Evolutionary conservation across 2,329 filamentous ascomycete species (phyloP).

Genomic region (Hawksworthiomyces lignivorus): DNA sequence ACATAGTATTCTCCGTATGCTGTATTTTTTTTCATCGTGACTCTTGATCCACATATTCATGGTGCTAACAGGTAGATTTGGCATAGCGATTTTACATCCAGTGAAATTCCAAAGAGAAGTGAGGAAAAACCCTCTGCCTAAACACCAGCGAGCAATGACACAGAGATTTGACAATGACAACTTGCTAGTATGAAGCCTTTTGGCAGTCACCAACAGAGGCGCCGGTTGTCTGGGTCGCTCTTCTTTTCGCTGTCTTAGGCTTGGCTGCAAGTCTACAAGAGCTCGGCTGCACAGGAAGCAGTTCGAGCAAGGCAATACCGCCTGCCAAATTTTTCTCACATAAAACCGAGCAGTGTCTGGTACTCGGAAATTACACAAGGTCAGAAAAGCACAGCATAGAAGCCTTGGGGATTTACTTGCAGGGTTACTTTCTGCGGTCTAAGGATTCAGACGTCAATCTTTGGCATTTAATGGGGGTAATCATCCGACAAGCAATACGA

Average conservation of each 20-base stretch:
- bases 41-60: no score
- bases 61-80: no score
- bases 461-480: slow-evolving; percentile 32
- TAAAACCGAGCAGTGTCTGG: slow-evolving; percentile 17
- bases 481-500: slow-evolving; percentile 30
- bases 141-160: no score
- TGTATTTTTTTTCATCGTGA: neutral
- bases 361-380: slow-evolving; percentile 24
- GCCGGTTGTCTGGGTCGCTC: slow-evolving; percentile 29
- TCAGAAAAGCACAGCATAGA: slow-evolving; percentile 30
- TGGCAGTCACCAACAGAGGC: slow-evolving; percentile 25
- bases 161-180: no score
- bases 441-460: slow-evolving; percentile 24
- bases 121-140: no score
- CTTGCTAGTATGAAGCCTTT: slow-evolving; percentile 25
- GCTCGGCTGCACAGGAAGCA: neutral
- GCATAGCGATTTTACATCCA: slow-evolving; percentile 2
- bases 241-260: slow-evolving; percentile 29
- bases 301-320: neutral
- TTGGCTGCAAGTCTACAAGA: slow-evolving; percentile 15
- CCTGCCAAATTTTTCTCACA: neutral
- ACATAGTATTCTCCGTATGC: slow-evolving; percentile 1
- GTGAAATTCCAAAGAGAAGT: slow-evolving; percentile 4
- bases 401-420: slow-evolving; percentile 27
- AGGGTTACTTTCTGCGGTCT: slow-evolving; percentile 11